These are phyloP conservation scores for Vitis riparia DNA, from an alignment of 164 flowering plant species.

Conservation along the genomic window DNA sequence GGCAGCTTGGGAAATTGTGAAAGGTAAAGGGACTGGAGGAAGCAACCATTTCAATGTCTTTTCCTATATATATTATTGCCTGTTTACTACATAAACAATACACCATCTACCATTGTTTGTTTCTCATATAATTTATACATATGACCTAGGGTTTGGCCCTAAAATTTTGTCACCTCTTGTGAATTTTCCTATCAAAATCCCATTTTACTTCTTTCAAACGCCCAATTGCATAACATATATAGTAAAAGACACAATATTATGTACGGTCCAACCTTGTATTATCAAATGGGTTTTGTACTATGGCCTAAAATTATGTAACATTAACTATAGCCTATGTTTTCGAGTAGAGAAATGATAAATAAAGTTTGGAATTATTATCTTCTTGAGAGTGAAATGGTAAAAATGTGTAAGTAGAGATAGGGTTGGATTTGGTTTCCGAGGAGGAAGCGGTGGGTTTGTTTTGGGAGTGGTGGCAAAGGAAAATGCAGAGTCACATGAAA, in stretches of 20 bases:
- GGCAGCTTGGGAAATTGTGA: conserved; percentile 73
- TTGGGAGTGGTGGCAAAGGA: conserved; percentile 56
- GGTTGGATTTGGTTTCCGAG: conserved; percentile 50
- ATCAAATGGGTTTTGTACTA: too few relatives aligned
- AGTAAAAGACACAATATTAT: too few relatives aligned
- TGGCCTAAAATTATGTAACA: too few relatives aligned
- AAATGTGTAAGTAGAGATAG: conserved; percentile 10
- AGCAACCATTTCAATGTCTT: conserved; percentile 39
- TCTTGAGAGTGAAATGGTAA: conserved; percentile 20
- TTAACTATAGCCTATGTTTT: too few relatives aligned
- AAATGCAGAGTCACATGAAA: conserved; percentile 31
- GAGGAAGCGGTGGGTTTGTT: conserved; percentile 64
- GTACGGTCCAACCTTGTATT: too few relatives aligned
- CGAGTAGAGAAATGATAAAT: too few relatives aligned
- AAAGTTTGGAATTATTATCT: too few relatives aligned
- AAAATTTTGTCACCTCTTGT: too few relatives aligned
- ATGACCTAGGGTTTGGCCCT: too few relatives aligned
- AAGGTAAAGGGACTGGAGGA: conserved; percentile 50
- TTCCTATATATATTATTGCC: background rate
- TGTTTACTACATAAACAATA: background rate
- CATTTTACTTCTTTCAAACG: too few relatives aligned
- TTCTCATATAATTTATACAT: background rate
- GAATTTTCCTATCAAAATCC: too few relatives aligned
- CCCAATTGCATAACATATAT: too few relatives aligned
- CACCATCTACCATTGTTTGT: conserved; percentile 27